phyloP scores from a whole-genome alignment of 2,329 filamentous ascomycete species.

The Ustulina deusta region DNA sequence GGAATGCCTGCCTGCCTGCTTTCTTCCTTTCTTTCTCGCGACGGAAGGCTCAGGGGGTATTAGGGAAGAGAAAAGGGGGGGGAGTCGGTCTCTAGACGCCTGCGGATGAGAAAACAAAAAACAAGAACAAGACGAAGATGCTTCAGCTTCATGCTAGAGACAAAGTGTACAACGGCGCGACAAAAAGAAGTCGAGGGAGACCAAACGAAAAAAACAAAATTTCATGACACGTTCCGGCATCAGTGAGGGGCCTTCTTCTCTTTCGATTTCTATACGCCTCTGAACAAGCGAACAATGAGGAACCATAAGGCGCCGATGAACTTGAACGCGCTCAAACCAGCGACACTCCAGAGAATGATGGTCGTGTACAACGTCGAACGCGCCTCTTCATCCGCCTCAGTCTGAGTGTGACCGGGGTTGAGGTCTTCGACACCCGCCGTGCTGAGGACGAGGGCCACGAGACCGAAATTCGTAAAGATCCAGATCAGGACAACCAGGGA shows the following conservation, averaged over 20 bases:
- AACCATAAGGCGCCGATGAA: constrained; percentile 93
- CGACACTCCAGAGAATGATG: constrained; percentile 90
- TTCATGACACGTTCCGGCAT: constrained; percentile 25
- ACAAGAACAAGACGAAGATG: neutral
- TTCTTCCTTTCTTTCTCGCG: neutral
- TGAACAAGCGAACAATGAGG: constrained; percentile 87
- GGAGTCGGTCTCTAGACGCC: neutral
- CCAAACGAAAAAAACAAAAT: constrained; percentile 3
- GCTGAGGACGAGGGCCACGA: constrained; percentile 87
- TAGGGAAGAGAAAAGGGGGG: neutral
- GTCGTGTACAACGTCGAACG: constrained; percentile 86
- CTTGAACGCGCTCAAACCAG: constrained; percentile 84
- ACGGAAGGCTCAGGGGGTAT: constrained; percentile 1
- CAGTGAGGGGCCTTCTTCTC: neutral
- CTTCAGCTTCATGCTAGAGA: neutral
- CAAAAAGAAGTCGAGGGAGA: neutral
- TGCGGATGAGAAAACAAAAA: neutral
- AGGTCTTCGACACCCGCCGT: constrained; percentile 83
- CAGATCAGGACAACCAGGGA: constrained; percentile 91
- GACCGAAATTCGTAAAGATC: constrained; percentile 96
- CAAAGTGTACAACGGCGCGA: constrained; percentile 1
- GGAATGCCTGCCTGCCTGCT: neutral
- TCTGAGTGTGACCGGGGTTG: constrained; percentile 57
- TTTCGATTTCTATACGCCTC: constrained; percentile 67
- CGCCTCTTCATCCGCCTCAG: constrained; percentile 57